Evolutionary conservation across 805 yeast species (phyloP).

Genomic region (Danielia oregonensis): DNA sequence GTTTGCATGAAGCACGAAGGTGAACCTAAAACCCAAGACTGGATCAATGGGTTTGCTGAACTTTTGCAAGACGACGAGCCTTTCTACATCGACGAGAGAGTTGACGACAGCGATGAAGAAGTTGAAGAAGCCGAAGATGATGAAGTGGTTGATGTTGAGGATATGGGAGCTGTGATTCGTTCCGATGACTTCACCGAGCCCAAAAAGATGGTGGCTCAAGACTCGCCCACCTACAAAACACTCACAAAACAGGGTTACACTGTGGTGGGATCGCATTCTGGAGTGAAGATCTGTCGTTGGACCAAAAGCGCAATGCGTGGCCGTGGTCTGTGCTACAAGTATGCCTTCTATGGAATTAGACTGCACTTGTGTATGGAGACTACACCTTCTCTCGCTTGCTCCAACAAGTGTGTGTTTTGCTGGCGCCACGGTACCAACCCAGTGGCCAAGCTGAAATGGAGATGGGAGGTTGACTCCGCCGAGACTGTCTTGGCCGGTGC

Average conservation of each 20-base stretch:
- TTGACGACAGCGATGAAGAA: slow-evolving; percentile 54
- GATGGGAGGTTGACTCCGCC: slow-evolving; percentile 94
- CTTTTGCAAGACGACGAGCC: slow-evolving; percentile 72
- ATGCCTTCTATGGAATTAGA: slow-evolving; percentile 84
- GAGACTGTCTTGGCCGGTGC: slow-evolving; percentile 83
- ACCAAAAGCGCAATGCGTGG: slow-evolving; percentile 92
- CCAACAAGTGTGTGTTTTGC: slow-evolving; percentile 93
- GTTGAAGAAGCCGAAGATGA: slow-evolving; percentile 34
- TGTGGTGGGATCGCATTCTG: slow-evolving; percentile 90
- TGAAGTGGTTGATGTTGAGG: slow-evolving; percentile 77
- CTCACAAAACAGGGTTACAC: slow-evolving; percentile 92
- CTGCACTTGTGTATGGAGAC: slow-evolving; percentile 95
- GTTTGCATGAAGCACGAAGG: slow-evolving; percentile 76
- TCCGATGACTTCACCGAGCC: slow-evolving; percentile 23
- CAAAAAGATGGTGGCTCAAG: slow-evolving; percentile 86
- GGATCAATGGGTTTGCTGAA: slow-evolving; percentile 59
- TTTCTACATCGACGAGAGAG: slow-evolving; percentile 52
- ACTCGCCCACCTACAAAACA: slow-evolving; percentile 84
- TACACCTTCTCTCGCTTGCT: slow-evolving; percentile 89
- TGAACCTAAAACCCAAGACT: slow-evolving; percentile 55
- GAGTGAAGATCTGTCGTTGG: slow-evolving; percentile 95
- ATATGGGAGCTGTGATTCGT: slow-evolving; percentile 64
- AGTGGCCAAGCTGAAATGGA: slow-evolving; percentile 86
- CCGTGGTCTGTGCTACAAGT: slow-evolving; percentile 90
- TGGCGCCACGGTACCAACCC: slow-evolving; percentile 99